Evolutionary conservation across 345 rosid genomes (phyloP).

Genomic region (Eucalyptus tenuipes): DNA sequence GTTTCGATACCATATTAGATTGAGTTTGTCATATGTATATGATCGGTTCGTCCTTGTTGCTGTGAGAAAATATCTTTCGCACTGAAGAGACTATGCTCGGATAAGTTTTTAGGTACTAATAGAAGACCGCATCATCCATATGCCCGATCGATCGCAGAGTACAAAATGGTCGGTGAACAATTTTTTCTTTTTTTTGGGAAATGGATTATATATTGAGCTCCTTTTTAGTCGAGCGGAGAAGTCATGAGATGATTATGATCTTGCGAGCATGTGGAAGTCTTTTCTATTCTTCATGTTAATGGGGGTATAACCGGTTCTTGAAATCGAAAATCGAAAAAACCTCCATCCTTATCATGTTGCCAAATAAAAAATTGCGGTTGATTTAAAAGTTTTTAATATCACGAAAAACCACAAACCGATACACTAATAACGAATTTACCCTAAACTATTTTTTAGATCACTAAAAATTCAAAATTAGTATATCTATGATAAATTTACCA

Average conservation of each 20-base stretch:
- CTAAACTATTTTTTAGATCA: too few species aligned
- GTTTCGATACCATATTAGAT: neutral
- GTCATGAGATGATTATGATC: neutral
- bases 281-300: neutral
- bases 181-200: too few species aligned
- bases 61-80: fast-evolving
- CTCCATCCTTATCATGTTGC: neutral
- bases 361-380: too few species aligned
- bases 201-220: too few species aligned
- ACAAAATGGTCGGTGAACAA: neutral
- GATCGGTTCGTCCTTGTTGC: fast-evolving
- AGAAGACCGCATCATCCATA: neutral
- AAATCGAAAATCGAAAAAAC: too few species aligned
- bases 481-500: too few species aligned
- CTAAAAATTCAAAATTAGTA: too few species aligned
- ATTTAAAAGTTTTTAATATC: neutral
- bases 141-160: fast-evolving
- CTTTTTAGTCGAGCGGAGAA: too few species aligned
- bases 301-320: neutral
- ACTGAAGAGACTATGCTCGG: neutral
- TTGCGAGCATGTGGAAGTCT: neutral
- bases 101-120: neutral
- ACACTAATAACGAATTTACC: fast-evolving
- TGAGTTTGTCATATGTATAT: neutral
- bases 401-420: fast-evolving